Conservation (phyloP, 495 filamentous ascomycete genomes). For the Aspergillus avenaceus region DNA sequence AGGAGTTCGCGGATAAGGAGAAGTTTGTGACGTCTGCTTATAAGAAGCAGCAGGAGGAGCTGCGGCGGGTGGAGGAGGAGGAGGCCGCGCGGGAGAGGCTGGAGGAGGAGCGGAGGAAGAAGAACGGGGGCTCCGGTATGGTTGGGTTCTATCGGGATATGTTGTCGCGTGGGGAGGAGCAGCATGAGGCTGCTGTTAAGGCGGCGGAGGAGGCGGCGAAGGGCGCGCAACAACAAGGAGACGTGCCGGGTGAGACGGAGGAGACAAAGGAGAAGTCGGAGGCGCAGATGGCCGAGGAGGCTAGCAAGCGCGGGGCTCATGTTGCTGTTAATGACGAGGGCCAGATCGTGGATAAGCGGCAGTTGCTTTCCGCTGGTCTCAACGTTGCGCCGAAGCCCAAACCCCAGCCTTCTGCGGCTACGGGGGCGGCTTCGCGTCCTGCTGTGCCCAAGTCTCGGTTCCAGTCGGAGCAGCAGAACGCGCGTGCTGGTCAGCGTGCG, state of each 20-base stretch:
- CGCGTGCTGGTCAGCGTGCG: slow-evolving; percentile 60
- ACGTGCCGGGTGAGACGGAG: slow-evolving; percentile 15
- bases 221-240: slow-evolving; percentile 35
- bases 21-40: slow-evolving; percentile 97
- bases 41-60: slow-evolving; percentile 85
- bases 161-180: slow-evolving; percentile 70
- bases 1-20: slow-evolving; percentile 92
- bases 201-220: slow-evolving; percentile 62
- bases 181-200: slow-evolving; percentile 65
- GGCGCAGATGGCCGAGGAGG: slow-evolving; percentile 66
- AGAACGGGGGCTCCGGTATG: slow-evolving; percentile 69
- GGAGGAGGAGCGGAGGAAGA: slow-evolving; percentile 57
- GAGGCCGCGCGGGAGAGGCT: slow-evolving; percentile 67
- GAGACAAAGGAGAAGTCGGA: slow-evolving; percentile 59
- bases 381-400: slow-evolving; percentile 70
- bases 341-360: slow-evolving; percentile 88
- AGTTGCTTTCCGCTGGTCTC: slow-evolving; percentile 81
- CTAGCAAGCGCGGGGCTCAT: slow-evolving; percentile 63
- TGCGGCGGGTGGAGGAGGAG: slow-evolving; percentile 72
- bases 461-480: slow-evolving; percentile 32
- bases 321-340: slow-evolving; percentile 89
- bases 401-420: slow-evolving; percentile 24
- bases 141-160: slow-evolving; percentile 81
- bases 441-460: slow-evolving; percentile 26
- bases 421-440: slow-evolving; percentile 29